These are phyloP conservation scores for Ogataea nonfermentans DNA, from an alignment of 805 yeast species.

Conservation along the genomic window DNA sequence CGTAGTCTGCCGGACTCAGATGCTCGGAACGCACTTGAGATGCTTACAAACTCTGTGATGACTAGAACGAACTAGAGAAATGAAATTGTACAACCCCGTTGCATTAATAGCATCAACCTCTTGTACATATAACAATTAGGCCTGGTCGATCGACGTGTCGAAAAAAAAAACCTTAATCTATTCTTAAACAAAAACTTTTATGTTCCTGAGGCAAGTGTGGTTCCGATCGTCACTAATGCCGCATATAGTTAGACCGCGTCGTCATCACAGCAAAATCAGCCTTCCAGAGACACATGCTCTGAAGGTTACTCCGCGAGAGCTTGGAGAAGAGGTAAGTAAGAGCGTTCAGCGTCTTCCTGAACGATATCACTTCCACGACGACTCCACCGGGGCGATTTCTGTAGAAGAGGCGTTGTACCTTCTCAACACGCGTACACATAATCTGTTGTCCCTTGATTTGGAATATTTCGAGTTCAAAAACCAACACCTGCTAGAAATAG, in stretches of 20 bases:
- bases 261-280: no score
- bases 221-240: no score
- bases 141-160: background rate
- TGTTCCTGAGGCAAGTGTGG: no score
- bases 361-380: no score
- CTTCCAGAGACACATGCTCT: no score
- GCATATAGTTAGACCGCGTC: no score
- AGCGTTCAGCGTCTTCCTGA: no score
- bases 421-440: constrained; percentile 21
- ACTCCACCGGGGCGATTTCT: constrained; percentile 4
- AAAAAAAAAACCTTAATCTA: background rate
- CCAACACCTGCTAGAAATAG: constrained; percentile 29
- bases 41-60: constrained; percentile 77
- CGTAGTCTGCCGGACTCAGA: constrained; percentile 81
- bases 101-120: background rate
- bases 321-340: no score
- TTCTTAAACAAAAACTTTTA: background rate
- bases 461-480: constrained; percentile 21
- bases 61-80: constrained; percentile 65
- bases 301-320: no score
- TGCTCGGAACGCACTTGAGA: constrained; percentile 82
- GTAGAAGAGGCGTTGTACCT: constrained; percentile 27
- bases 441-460: constrained; percentile 29
- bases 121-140: background rate
- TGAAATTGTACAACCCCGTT: background rate